Conservation (phyloP, 768 basidiomycete species). For the Hebeloma cylindrosporum region DNA sequence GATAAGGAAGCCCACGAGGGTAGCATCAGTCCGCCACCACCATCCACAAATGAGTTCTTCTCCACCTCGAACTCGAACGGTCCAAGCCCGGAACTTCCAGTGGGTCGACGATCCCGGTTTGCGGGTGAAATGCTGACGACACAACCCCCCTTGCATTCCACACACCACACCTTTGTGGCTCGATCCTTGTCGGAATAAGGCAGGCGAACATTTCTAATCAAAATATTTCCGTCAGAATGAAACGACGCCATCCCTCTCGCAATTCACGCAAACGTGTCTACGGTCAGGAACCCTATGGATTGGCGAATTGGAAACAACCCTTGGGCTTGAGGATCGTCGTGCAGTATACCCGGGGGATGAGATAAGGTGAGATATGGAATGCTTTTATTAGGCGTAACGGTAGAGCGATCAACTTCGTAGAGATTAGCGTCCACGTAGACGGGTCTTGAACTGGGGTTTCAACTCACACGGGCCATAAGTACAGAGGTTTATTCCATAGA, state of each 20-base stretch:
- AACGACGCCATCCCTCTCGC: not conserved
- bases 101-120: slow-evolving; percentile 1
- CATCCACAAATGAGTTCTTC: slow-evolving; percentile 19
- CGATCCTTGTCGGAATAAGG: slow-evolving; percentile 13
- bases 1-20: slow-evolving; percentile 32
- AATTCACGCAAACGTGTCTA: too few species aligned
- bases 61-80: slow-evolving; percentile 1
- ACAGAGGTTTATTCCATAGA: too few species aligned
- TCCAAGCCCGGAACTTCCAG: slow-evolving; percentile 2
- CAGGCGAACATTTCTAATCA: slow-evolving; percentile 19
- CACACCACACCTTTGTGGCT: slow-evolving; percentile 19
- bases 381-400: too few species aligned
- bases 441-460: too few species aligned
- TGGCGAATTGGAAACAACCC: too few species aligned
- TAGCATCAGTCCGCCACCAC: slow-evolving; percentile 33
- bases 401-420: too few species aligned
- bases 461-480: too few species aligned
- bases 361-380: too few species aligned
- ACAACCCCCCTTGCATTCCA: slow-evolving; percentile 22
- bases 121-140: slow-evolving; percentile 17
- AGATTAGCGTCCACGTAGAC: too few species aligned
- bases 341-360: too few species aligned
- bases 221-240: slow-evolving; percentile 8
- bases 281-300: too few species aligned
- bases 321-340: too few species aligned